Percentiles rank a stretch among this genome's conserved stretches.
Conservation (phyloP, 108 stramenopile genomes). For the Cyclotella baltica region DNA sequence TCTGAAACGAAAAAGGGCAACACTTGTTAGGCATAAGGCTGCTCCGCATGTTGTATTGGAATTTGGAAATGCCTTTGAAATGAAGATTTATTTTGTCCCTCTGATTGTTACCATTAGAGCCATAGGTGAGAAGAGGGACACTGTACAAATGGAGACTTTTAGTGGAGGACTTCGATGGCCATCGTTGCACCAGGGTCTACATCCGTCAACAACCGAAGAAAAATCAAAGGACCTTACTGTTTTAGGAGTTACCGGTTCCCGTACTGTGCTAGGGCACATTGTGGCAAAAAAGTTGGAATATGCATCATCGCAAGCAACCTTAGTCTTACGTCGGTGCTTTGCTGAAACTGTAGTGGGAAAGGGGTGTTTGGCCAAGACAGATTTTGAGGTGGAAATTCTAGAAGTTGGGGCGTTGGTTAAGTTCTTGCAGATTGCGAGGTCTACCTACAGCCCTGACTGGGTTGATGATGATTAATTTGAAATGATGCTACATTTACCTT, state of each 20-base stretch:
- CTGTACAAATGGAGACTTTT: background rate
- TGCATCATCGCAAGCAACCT: constrained; percentile 80
- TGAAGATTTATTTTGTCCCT: constrained; percentile 81
- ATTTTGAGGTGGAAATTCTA: constrained; percentile 80
- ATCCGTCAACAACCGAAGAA: background rate
- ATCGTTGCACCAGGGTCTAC: constrained; percentile 42
- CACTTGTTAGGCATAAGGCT: constrained; percentile 45
- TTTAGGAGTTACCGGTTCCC: constrained; percentile 60
- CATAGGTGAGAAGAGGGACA: background rate
- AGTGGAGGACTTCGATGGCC: constrained; percentile 35
- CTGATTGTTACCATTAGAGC: constrained; percentile 76
- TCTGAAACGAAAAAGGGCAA: constrained; percentile 69
- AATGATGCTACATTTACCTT: too few species aligned
- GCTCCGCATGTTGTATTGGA: constrained; percentile 63
- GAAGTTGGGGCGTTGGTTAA: constrained; percentile 75
- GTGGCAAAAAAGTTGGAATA: constrained; percentile 76
- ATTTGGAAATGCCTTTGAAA: constrained; percentile 79
- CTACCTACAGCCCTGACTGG: constrained; percentile 78
- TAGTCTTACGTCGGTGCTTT: constrained; percentile 74
- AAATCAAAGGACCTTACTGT: constrained; percentile 20
- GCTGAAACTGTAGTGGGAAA: constrained; percentile 47
- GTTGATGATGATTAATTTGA: constrained; percentile 62
- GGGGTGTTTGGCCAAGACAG: constrained; percentile 45
- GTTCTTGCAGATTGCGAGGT: constrained; percentile 72
- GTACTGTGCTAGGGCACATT: constrained; percentile 58